Evolutionary conservation across 2,329 filamentous ascomycete genomes (phyloP).

Genomic region (Calonectria honghensis): DNA sequence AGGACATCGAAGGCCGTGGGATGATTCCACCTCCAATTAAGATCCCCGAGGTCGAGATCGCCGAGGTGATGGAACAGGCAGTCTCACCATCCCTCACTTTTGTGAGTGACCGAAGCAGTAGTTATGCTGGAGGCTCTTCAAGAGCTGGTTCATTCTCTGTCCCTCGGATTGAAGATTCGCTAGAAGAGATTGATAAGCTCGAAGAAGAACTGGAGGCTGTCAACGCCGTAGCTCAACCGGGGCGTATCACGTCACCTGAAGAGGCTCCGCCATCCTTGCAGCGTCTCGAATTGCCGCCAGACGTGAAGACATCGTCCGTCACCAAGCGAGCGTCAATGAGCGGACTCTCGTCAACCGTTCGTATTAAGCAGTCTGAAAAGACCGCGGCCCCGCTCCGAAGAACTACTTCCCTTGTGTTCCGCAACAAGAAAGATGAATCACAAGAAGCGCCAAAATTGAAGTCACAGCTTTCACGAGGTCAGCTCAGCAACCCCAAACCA

Average conservation of each 20-base stretch:
- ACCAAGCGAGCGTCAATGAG: conserved; percentile 57
- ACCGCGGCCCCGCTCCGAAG: conserved; percentile 65
- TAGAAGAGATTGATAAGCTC: conserved; percentile 77
- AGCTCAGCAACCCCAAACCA: conserved; percentile 44
- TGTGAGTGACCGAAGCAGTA: conserved; percentile 57
- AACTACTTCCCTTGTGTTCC: conserved; percentile 63
- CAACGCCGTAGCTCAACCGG: conserved; percentile 60
- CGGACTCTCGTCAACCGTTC: conserved; percentile 62
- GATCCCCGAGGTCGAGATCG: conserved; percentile 51
- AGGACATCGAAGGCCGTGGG: conserved; percentile 45
- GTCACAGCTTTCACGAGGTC: conserved; percentile 45
- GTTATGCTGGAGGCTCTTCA: conserved; percentile 60
- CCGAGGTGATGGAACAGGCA: conserved; percentile 55
- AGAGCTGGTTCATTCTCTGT: conserved; percentile 58
- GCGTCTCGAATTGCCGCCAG: conserved; percentile 47
- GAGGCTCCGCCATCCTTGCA: conserved; percentile 38
- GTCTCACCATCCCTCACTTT: conserved; percentile 59
- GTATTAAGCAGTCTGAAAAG: conserved; percentile 62
- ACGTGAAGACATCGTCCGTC: conserved; percentile 37
- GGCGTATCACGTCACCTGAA: conserved; percentile 57
- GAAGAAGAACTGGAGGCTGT: conserved; percentile 78
- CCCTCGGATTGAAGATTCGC: conserved; percentile 77
- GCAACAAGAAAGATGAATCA: conserved; percentile 53
- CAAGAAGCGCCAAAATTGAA: conserved; percentile 43
- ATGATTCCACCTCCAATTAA: conserved; percentile 55